These are phyloP conservation scores for Colletotrichum graminicola DNA, from an alignment of 2,329 filamentous ascomycete species.

Conservation along the genomic window DNA sequence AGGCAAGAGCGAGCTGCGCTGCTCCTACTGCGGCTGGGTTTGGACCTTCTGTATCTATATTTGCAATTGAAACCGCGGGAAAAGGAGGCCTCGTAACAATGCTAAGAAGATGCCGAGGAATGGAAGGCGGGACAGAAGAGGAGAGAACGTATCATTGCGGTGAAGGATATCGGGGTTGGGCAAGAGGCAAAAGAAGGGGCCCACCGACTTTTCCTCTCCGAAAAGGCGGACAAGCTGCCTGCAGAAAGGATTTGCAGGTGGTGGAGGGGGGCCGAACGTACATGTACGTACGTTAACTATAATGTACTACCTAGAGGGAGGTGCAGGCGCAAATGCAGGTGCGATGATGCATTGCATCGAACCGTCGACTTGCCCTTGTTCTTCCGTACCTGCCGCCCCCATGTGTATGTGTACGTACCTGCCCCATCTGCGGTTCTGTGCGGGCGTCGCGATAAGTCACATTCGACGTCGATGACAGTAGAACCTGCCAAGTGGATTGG, in stretches of 20 bases:
- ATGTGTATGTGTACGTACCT: not conserved
- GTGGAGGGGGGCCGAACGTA: not conserved
- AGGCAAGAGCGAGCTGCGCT: constrained; percentile 2
- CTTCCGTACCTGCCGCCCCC: not conserved
- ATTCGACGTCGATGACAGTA: not conserved
- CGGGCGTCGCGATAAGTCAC: not conserved
- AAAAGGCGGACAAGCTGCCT: not conserved
- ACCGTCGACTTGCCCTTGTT: not conserved
- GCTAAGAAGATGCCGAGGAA: not conserved
- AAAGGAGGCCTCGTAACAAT: not conserved
- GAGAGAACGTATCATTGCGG: not conserved
- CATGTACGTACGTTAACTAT: too few species aligned
- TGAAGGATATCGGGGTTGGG: not conserved
- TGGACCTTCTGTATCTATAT: constrained; percentile 3
- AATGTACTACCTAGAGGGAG: not conserved
- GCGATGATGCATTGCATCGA: constrained; percentile 5
- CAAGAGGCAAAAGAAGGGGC: not conserved
- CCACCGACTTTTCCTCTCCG: not conserved
- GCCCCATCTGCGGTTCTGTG: not conserved
- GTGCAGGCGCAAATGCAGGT: not conserved
- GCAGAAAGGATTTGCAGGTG: not conserved
- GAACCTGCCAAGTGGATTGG: not conserved
- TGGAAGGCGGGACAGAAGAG: not conserved
- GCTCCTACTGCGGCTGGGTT: constrained; percentile 1
- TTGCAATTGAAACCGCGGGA: not conserved